Base-by-base conservation (phyloP, 148 eudicot species). In the Camellia granthamiana region DNA sequence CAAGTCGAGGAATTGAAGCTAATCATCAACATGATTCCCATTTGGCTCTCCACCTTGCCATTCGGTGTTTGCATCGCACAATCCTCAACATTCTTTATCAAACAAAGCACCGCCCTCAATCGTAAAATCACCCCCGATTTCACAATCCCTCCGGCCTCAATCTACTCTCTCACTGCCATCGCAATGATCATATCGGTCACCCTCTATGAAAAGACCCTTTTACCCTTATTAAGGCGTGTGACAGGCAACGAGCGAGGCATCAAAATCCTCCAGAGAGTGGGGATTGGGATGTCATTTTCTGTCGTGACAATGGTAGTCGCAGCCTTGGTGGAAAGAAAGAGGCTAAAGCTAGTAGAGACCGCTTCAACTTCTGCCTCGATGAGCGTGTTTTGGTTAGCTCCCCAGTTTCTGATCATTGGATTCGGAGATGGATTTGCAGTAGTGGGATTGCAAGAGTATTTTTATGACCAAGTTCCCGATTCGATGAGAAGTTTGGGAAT, bases 391-490 rank as follows among this genome's bases (percentile, higher is more conserved):
- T 92, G 96, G 96, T 79, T 92, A 19, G 93, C 83, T 9, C 96
- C 96, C 2, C 96, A 90, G 16, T 92, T 81, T 72, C 54, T 90
- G 41, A 79, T 90, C 41, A 74, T 92, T 8, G 93, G 90, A 0
- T n/a, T 92, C 0, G 96, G 84, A 19, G 93, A 92, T 64, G 89
- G 90, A 6, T 89, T 92, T 63, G 83, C 88, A 16, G 79, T 92
- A 0, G 92, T 92, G 3, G 96, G 96, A 0, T 76, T 92, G 84
- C 96, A 92, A 76, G 93, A 92, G 82, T 92, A 82, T 58, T 90
- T 90, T 80, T 92, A 90, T n/a, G 93, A 92, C 23, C 92, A 92
- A 79, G 92, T 90, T 12, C 96, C 96, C 0, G 88, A 92, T 43
- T 82, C 93, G 0, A 92, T 92, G 95, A 85, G 93, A 74, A 89